Percentiles rank a stretch among this genome's conserved stretches.
Evolutionary conservation across 148 eudicot genomes (phyloP).

Genomic region (Silene conica): DNA sequence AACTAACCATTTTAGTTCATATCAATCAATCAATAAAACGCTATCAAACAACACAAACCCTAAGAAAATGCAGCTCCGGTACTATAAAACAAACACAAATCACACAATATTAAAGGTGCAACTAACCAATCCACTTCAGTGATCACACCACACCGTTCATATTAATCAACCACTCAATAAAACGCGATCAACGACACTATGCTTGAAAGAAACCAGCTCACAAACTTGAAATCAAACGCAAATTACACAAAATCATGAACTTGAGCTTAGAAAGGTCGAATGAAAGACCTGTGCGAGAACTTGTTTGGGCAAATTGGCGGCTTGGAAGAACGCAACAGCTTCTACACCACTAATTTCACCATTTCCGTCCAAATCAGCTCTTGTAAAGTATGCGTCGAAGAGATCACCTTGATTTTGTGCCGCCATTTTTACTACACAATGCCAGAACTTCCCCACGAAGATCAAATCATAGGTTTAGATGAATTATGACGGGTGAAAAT

Average conservation of each 20-base stretch:
- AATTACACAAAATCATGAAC: not conserved
- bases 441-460: not conserved
- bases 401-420: slow-evolving; percentile 56
- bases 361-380: slow-evolving; percentile 90
- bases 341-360: slow-evolving; percentile 87
- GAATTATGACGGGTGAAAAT: not conserved
- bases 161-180: not conserved
- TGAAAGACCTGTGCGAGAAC: slow-evolving; percentile 79
- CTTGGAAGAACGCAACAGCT: slow-evolving; percentile 82
- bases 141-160: not conserved
- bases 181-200: not conserved
- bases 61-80: not conserved
- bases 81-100: too few relatives aligned
- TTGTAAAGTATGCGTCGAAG: slow-evolving; percentile 72
- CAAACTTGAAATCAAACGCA: not conserved
- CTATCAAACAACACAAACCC: not conserved
- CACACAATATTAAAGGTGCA: not conserved
- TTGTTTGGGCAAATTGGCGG: slow-evolving; percentile 62
- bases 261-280: not conserved
- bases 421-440: slow-evolving; percentile 43
- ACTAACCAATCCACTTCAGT: not conserved
- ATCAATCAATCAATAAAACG: slow-evolving; percentile 1
- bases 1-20: not conserved
- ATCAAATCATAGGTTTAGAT: not conserved
- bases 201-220: not conserved